phyloP scores from a whole-genome alignment of 1,284 basidiomycete genomes.

The Cerioporus squamosus region DNA sequence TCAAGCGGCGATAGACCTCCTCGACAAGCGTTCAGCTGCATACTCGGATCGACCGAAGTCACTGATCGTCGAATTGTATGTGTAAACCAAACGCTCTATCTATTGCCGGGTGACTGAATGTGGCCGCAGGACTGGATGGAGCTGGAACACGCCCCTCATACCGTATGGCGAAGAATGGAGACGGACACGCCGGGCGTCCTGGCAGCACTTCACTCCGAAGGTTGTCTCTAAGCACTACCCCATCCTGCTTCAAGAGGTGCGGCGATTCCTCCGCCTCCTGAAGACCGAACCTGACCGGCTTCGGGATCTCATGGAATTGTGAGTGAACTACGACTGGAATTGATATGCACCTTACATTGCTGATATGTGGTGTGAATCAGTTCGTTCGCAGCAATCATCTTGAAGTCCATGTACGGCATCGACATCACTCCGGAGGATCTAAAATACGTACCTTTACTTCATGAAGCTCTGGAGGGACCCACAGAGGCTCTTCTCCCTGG shows the following conservation, averaged over 20 bases:
- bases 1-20: slow-evolving; percentile 4
- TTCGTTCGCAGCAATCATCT: slow-evolving; percentile 7
- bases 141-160: slow-evolving; percentile 12
- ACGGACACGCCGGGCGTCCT: slow-evolving; percentile 9
- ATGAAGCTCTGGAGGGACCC: slow-evolving; percentile 7
- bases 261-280: slow-evolving; percentile 6
- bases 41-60: slow-evolving; percentile 14
- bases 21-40: slow-evolving; percentile 11
- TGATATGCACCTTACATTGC: no score
- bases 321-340: not conserved
- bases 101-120: not conserved
- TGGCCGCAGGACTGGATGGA: slow-evolving; percentile 7
- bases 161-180: slow-evolving; percentile 12
- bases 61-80: slow-evolving; percentile 6
- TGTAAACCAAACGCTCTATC: not conserved
- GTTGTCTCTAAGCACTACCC: slow-evolving; percentile 5
- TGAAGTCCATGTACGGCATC: slow-evolving; percentile 16
- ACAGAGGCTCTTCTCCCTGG: slow-evolving; percentile 9
- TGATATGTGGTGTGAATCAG: not conserved
- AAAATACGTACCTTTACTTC: slow-evolving; percentile 5
- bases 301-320: slow-evolving; percentile 7
- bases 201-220: slow-evolving; percentile 7
- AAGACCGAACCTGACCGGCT: slow-evolving; percentile 6
- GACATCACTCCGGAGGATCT: slow-evolving; percentile 25
- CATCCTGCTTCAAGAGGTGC: not conserved